Percentiles rank a stretch among this genome's conserved stretches.
Conservation (phyloP, 129 eudicot genomes). For the Pittosporum tobira region DNA sequence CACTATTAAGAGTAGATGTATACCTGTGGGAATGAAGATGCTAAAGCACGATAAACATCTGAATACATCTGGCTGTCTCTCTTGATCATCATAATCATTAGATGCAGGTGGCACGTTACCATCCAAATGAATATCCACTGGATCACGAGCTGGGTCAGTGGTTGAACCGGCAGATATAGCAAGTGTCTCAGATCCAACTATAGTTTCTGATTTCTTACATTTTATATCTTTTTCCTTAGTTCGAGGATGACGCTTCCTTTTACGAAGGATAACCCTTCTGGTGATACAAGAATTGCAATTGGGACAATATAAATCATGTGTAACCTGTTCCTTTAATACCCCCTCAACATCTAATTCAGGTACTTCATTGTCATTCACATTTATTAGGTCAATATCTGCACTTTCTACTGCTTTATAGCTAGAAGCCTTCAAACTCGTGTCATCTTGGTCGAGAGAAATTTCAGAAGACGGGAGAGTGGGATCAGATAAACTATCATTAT, state of each 20-base stretch:
- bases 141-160: slow-evolving; percentile 17
- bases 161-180: slow-evolving; percentile 13
- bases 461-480: slow-evolving; percentile 23
- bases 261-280: slow-evolving; percentile 73
- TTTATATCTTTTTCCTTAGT: slow-evolving; percentile 41
- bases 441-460: slow-evolving; percentile 16
- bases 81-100: slow-evolving; percentile 32
- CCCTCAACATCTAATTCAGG: slow-evolving; percentile 63
- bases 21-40: slow-evolving; percentile 74
- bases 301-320: slow-evolving; percentile 92
- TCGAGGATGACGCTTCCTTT: slow-evolving; percentile 57
- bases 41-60: slow-evolving; percentile 92
- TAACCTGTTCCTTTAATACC: slow-evolving; percentile 62
- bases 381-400: slow-evolving; percentile 23
- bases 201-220: slow-evolving; percentile 34
- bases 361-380: slow-evolving; percentile 35
- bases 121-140: slow-evolving; percentile 17
- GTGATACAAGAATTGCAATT: slow-evolving; percentile 92
- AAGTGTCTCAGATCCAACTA: slow-evolving; percentile 10
- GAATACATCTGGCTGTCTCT: slow-evolving; percentile 51
- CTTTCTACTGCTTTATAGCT: slow-evolving; percentile 21
- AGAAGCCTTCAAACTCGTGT: slow-evolving; percentile 18
- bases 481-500: slow-evolving; percentile 17
- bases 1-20: slow-evolving; percentile 4
- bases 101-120: slow-evolving; percentile 19